Conservation (phyloP, 139 green algal genomes). For the Chlamydomonas sphaeroides region DNA sequence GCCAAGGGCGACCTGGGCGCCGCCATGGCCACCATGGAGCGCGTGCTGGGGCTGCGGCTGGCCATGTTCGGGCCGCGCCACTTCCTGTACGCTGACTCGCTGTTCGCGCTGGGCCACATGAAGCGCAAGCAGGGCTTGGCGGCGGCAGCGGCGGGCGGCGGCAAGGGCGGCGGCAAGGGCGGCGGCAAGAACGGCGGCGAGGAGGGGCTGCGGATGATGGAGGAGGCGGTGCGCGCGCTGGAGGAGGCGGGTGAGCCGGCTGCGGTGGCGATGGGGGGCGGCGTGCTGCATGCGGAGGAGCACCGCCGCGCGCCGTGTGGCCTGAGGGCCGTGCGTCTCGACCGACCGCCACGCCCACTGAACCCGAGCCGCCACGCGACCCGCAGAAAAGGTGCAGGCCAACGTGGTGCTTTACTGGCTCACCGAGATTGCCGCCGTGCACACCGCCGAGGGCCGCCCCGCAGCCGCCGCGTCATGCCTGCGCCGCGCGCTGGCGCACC, state of each 20-base stretch:
- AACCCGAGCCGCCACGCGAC: no score
- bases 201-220: constrained; percentile 40
- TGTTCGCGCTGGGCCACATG: constrained; percentile 53
- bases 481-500: constrained; percentile 36
- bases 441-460: constrained; percentile 12
- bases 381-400: constrained; percentile 49
- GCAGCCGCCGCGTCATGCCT: constrained; percentile 6
- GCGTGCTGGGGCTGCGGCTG: constrained; percentile 49
- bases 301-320: no score
- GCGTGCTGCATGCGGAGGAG: not conserved
- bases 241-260: constrained; percentile 49
- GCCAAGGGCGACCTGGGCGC: constrained; percentile 37
- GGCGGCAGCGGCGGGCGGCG: not conserved
- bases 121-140: constrained; percentile 27
- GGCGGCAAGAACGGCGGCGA: no score
- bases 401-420: constrained; percentile 48
- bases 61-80: constrained; percentile 56
- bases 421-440: constrained; percentile 4
- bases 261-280: no score
- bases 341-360: no score
- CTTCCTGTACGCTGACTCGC: constrained; percentile 66
- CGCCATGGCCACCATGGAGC: constrained; percentile 37
- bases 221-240: constrained; percentile 41
- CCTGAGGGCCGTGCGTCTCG: no score
- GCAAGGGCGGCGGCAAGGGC: not conserved